Evolutionary conservation across 2,329 filamentous ascomycete genomes (phyloP), one percentile per base, ranked within the genome.

Genomic region (Cephalotrichum gorgonifer): DNA sequence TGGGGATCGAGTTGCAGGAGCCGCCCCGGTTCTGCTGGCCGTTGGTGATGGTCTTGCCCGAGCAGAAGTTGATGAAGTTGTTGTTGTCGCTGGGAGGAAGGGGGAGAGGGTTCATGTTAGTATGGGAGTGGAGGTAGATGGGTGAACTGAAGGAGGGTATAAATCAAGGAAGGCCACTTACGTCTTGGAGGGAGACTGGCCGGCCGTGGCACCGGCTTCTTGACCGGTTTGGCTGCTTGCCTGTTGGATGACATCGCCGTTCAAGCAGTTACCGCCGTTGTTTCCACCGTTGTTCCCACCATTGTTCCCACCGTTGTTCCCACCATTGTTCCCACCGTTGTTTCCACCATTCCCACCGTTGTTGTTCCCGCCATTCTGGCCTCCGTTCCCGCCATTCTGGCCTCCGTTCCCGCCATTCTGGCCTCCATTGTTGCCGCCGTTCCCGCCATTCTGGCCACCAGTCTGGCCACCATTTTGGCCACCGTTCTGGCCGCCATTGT

Each of bases 51-150:
- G 67, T 71, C 58, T 74, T 70, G 52, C 74, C 74, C 6, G 64
- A 58, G 57, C 77, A 81, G 62, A 79, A 75, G 64, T 79, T 79
- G 68, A 79, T 79, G 61, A 79, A 79, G 64, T 79, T 79, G 58
- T 68, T 68, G 20, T 61, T 46, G 51, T 76, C 71, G 38, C 70
- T 75, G 20, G 8, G 52, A 46, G 6, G 9, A 14, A 20, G 41
- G 30, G 31, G 26, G 43, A 44, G 11, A 14, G 12, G 11, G 30
- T 45, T 43, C 43, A 25, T 42, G 17, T 28, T 22, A 25, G 31
- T 47, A 30, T 31, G 33, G n/a, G 17, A 27, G 11, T 15, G 17
- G 43, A 14, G 9, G 28, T 26, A 25, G 25, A 8, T 15, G 17
- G 44, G 22, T 12, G 25, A 44, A 15, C 28, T 26, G 6, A 33